Conservation (phyloP, 495 filamentous ascomycete species). For the Hypoxylon subgilvum region DNA sequence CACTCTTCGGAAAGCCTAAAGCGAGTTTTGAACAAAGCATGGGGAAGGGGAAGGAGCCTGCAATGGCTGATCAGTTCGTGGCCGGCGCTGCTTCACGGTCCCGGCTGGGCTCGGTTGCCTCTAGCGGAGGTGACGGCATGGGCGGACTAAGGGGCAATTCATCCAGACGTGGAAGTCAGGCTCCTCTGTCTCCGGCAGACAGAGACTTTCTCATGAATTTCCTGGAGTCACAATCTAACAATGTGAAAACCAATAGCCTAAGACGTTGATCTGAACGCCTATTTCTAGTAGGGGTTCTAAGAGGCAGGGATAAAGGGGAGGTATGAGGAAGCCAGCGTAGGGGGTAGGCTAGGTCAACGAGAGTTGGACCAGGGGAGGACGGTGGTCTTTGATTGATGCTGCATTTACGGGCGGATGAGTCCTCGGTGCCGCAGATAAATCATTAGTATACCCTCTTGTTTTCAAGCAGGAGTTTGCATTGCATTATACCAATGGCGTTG, state of each 20-base stretch:
- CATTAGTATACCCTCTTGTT: conserved; percentile 22
- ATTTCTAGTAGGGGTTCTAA: neutral
- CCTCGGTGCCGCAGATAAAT: neutral
- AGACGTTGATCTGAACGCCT: conserved; percentile 8
- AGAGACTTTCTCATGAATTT: conserved; percentile 81
- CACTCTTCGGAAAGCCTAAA: conserved; percentile 70
- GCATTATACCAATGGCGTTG: no score
- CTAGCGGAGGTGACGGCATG: conserved; percentile 42
- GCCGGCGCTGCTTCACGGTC: conserved; percentile 47
- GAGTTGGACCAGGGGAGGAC: no score
- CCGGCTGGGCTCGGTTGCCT: conserved; percentile 51
- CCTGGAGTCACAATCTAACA: conserved; percentile 55
- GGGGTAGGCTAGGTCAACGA: no score
- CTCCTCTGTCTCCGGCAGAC: conserved; percentile 69
- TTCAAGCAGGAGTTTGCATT: neutral
- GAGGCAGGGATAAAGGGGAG: neutral
- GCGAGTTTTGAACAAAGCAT: conserved; percentile 55
- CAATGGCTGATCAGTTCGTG: conserved; percentile 45
- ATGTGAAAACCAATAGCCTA: no score
- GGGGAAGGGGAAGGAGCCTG: conserved; percentile 44
- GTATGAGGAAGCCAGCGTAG: neutral
- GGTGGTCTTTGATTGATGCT: no score
- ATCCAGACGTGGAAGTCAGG: conserved; percentile 54
- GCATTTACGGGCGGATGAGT: no score
- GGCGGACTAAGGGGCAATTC: conserved; percentile 35